Conservation (phyloP, 306 rosid species). For the Arachis hypogaea region DNA sequence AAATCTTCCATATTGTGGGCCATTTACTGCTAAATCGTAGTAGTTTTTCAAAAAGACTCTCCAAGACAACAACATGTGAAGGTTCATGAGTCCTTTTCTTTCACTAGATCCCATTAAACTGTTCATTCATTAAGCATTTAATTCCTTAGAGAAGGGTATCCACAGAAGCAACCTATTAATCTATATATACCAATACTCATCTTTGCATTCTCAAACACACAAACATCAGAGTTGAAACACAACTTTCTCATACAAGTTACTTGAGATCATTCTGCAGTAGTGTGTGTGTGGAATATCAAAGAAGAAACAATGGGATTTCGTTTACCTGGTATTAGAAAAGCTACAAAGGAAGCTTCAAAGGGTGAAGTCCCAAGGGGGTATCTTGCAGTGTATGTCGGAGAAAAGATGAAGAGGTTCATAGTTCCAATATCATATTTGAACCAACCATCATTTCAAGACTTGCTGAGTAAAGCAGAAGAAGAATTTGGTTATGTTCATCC, state of each 20-base stretch:
- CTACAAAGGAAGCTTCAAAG: constrained; percentile 5
- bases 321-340: constrained; percentile 16
- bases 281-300: neutral
- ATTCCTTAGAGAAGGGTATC: neutral
- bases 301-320: constrained; percentile 31
- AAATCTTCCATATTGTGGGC: neutral
- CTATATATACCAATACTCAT: neutral
- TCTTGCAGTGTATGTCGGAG: constrained; percentile 44
- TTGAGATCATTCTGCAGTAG: neutral
- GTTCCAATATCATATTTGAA: constrained; percentile 39
- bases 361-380: constrained; percentile 39
- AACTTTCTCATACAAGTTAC: constrained; percentile 1
- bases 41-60: neutral
- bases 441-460: constrained; percentile 39
- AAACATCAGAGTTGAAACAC: neutral
- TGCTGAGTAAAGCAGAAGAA: constrained; percentile 35
- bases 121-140: neutral
- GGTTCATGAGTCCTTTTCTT: constrained; percentile 9
- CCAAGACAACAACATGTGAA: constrained; percentile 26
- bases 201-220: neutral
- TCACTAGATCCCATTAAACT: neutral
- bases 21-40: neutral
- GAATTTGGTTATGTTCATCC: constrained; percentile 40
- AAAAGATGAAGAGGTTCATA: constrained; percentile 5
- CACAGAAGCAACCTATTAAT: neutral